A percentile compares a stretch with the other conserved stretches of the same genome.
These are phyloP conservation scores for Candolleomyces efflorescens DNA, from an alignment of 768 basidiomycete genomes.

Conservation along the genomic window DNA sequence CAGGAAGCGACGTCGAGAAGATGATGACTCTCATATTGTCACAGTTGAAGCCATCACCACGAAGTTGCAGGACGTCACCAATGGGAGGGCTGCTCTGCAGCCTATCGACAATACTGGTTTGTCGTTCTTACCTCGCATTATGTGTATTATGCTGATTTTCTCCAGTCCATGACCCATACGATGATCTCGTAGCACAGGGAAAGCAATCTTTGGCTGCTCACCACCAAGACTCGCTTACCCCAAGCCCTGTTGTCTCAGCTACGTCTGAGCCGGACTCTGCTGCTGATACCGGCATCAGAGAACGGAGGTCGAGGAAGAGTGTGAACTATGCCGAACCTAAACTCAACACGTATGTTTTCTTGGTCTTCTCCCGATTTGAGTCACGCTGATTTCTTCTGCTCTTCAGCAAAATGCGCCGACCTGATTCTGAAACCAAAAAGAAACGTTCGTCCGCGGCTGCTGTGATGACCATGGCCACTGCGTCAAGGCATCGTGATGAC, in stretches of 20 bases:
- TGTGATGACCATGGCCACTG: constrained; percentile 17
- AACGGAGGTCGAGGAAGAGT: constrained; percentile 65
- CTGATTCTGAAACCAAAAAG: constrained; percentile 34
- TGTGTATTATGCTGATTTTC: constrained; percentile 13
- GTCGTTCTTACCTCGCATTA: constrained; percentile 6
- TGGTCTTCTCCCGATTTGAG: too few relatives aligned
- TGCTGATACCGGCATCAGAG: constrained; percentile 40
- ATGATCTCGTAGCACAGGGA: constrained; percentile 2
- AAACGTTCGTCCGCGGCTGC: constrained; percentile 47
- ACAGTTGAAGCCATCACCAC: constrained; percentile 35
- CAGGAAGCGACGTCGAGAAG: constrained; percentile 20
- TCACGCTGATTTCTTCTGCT: too few relatives aligned
- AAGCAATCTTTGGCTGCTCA: constrained; percentile 20
- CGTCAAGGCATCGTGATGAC: too few relatives aligned
- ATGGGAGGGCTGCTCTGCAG: constrained; percentile 42
- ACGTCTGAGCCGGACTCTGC: constrained; percentile 23
- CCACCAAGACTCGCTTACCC: constrained; percentile 33
- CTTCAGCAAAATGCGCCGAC: constrained; percentile 33
- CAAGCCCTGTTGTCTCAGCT: constrained; percentile 36
- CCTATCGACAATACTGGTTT: constrained; percentile 42
- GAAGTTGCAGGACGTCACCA: constrained; percentile 64
- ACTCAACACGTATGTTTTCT: constrained; percentile 56
- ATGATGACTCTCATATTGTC: constrained; percentile 26
- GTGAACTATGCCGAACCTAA: constrained; percentile 87
- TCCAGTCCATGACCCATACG: constrained; percentile 14